Evolutionary conservation across 495 filamentous ascomycete genomes (phyloP), one percentile per base, ranked within the genome.

Genomic region (Diplogelasinospora grovesii): DNA sequence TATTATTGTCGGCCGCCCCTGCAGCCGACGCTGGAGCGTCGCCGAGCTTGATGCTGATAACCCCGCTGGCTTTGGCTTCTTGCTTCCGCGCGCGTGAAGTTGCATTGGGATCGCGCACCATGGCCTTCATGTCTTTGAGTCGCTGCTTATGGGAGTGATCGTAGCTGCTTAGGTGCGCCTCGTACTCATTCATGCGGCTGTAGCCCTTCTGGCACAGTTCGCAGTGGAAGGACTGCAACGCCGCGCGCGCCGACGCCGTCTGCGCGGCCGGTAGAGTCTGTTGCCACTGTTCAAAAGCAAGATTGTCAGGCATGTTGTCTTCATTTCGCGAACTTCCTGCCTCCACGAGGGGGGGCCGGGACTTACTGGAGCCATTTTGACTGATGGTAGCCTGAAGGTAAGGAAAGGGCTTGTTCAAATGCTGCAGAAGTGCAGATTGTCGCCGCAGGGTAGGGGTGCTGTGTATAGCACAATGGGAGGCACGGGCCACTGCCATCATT

Each of bases 171-270:
- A 83, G 73, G 53, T 85, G 81, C 18, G 77, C 74, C 52, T 83
- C 79, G 53, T 78, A 83, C 46, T 84, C 80, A 52, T 81, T 79
- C 71, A 79, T 78, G 39, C 81, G 79, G 10, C 65, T 67, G 61
- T 85, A 85, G 47, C 79, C 78, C 63, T 85, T 82, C 27, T 70
- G 64, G 54, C 81, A 85, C 41, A 85, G 64, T 28, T 81, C 71
- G 66, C 83, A 98, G 63, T 85, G 88, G 68, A 98, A 95, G 20
- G 86, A 78, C 49, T 84, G 85, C n/a, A 83, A 71, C 4, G 90
- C 90, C 52, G 88, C 86, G 24, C 86, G 81, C 1, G 90, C 90
- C 24, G 83, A 86, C 46, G 89, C 82, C 3, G 90, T 95, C 65
- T 89, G 64, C 29, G 70, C 69, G 36, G 69, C 71, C 23, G 66